Evolutionary conservation across 2,329 filamentous ascomycete genomes (phyloP).

Genomic region (Sclerotiophoma versabilis): DNA sequence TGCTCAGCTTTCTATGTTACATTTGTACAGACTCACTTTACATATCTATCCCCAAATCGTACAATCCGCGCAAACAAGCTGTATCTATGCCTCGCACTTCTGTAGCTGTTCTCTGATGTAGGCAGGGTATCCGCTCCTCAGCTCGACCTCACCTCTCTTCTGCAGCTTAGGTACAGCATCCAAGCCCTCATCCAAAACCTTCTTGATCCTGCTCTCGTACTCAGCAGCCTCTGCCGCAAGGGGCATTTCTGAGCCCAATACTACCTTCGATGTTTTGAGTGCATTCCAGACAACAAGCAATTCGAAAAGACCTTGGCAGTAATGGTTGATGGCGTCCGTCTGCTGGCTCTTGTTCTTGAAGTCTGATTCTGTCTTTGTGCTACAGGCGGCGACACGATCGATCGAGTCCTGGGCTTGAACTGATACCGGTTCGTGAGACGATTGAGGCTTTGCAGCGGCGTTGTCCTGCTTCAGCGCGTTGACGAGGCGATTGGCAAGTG

Average conservation of each 20-base stretch:
- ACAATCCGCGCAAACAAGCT: not conserved
- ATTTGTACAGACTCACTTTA: constrained; percentile 4
- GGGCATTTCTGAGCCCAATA: constrained; percentile 49
- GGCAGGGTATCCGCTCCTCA: not conserved
- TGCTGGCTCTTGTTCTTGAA: constrained; percentile 11
- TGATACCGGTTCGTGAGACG: not conserved
- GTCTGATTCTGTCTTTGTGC: constrained; percentile 16
- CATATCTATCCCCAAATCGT: constrained; percentile 2
- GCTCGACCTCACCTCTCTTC: not conserved
- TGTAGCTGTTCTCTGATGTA: constrained; percentile 5
- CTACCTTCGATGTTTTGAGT: constrained; percentile 51
- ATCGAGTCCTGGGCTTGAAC: constrained; percentile 5
- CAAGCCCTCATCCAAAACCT: constrained; percentile 14
- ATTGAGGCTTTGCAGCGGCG: constrained; percentile 21
- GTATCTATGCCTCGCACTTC: constrained; percentile 2
- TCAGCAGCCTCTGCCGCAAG: constrained; percentile 30
- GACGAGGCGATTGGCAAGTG: constrained; percentile 51
- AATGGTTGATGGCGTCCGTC: constrained; percentile 1
- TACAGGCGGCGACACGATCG: constrained; percentile 3
- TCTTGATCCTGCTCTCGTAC: constrained; percentile 19
- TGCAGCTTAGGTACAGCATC: constrained; percentile 14
- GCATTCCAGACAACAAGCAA: constrained; percentile 53
- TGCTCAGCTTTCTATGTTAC: constrained; percentile 5
- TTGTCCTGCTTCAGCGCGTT: constrained; percentile 37
- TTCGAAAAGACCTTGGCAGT: constrained; percentile 35